Evolutionary conservation across 2,329 filamentous ascomycete species (phyloP), one percentile per base, ranked within the genome.

Genomic region (Trichoderma arundinaceum): DNA sequence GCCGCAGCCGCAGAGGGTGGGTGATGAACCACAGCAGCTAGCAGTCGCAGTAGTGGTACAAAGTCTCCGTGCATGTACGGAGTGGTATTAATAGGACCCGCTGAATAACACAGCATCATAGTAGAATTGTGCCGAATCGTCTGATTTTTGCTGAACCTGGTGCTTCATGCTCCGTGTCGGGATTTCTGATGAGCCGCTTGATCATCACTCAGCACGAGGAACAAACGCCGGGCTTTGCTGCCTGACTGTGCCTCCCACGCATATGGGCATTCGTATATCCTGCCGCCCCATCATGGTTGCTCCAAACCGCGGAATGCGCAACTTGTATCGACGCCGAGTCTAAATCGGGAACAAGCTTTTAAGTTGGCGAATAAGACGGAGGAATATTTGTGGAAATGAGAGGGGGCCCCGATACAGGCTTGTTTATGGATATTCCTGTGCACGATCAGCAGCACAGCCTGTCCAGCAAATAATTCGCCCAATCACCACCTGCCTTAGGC

Each of bases 371-470:
- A 63, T 63, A 63, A 54, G 60, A 63, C 49, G 53, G 54, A 41
- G 62, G 44, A 57, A 57, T 35, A 59, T 43, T 65, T 51, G 62
- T 58, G 51, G 51, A 59, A 51, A 65, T 58, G 35, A 65, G 54
- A 58, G 53, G 53, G 53, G 39, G 6, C 17, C 35, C 41, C 57
- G 46, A 49, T 48, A 41, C 61, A 41, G 38, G 22, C 22, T 33
- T 49, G 33, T 19, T 60, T 28, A 17, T 53, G 52, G 61, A 19
- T 51, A 51, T 38, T 13, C 51, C n/a, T 54, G 39, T 19, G 53
- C 19, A n/a, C 62, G 62, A 64, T 64, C 62, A 49, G 53, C 53
- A 58, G 38, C 62, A 59, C 46, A 49, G 52, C 62, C 51, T 51
- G 38, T n/a, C 59, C 28, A 53, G 9, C 46, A 62, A 17, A 13